Evolutionary conservation across 495 filamentous ascomycete species (phyloP).

Genomic region (Hypoxylon cercidicola): DNA sequence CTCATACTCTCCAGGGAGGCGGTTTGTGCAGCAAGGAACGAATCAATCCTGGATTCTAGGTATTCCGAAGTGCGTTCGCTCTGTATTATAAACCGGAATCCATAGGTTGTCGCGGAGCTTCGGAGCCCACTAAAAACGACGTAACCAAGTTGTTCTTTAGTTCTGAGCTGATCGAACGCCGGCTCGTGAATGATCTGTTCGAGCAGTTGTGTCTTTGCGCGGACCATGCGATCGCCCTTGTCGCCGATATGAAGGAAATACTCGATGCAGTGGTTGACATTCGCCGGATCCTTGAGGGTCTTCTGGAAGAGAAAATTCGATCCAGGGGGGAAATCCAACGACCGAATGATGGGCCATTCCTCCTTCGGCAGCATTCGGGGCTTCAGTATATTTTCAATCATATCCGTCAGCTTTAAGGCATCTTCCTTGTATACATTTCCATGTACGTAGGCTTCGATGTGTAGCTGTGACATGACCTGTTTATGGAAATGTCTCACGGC

Average conservation of each 20-base stretch:
- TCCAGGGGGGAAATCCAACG: slow-evolving; percentile 79
- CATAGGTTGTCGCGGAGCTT: slow-evolving; percentile 75
- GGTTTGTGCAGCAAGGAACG: slow-evolving; percentile 76
- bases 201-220: slow-evolving; percentile 82
- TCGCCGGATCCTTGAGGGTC: slow-evolving; percentile 84
- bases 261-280: slow-evolving; percentile 97
- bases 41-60: slow-evolving; percentile 86
- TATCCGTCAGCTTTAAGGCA: slow-evolving; percentile 83
- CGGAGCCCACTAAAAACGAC: slow-evolving; percentile 87
- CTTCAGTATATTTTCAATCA: slow-evolving; percentile 82
- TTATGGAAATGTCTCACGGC: slow-evolving; percentile 83
- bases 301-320: slow-evolving; percentile 85
- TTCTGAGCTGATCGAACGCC: slow-evolving; percentile 91
- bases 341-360: slow-evolving; percentile 83
- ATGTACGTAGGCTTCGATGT: slow-evolving; percentile 88
- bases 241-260: slow-evolving; percentile 86
- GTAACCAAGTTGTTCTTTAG: slow-evolving; percentile 98
- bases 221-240: slow-evolving; percentile 69
- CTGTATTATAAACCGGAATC: slow-evolving; percentile 92
- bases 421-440: slow-evolving; percentile 98
- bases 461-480: slow-evolving; percentile 81
- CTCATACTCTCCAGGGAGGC: slow-evolving; percentile 77
- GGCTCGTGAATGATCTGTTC: slow-evolving; percentile 95
- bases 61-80: slow-evolving; percentile 86
- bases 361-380: slow-evolving; percentile 77